Evolutionary conservation across 2,329 filamentous ascomycete genomes (phyloP).

Genomic region (Tolypocladium cylindrosporum): DNA sequence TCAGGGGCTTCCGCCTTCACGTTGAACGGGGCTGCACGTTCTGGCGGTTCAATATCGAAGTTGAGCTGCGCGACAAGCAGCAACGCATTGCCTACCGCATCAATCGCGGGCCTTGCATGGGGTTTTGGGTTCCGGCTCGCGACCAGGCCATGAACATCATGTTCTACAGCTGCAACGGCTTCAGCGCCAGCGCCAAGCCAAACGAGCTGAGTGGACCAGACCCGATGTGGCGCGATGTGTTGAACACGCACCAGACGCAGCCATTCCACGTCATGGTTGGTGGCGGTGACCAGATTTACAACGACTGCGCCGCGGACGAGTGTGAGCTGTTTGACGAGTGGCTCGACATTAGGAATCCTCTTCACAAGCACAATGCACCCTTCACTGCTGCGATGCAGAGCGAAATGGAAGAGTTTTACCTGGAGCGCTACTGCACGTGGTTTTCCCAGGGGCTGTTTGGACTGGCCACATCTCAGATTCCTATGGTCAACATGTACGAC

Average conservation of each 20-base stretch:
- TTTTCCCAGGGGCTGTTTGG: constrained; percentile 92
- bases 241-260: constrained; percentile 81
- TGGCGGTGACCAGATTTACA: constrained; percentile 95
- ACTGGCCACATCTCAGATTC: constrained; percentile 88
- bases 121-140: constrained; percentile 87
- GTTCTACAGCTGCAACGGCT: constrained; percentile 98
- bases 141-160: constrained; percentile 94
- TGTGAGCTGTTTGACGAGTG: constrained; percentile 73
- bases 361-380: constrained; percentile 67
- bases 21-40: constrained; percentile 83
- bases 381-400: constrained; percentile 77
- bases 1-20: constrained; percentile 73
- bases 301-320: constrained; percentile 70
- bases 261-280: constrained; percentile 99
- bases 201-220: constrained; percentile 84
- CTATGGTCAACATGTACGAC: constrained; percentile 97
- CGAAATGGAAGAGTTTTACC: constrained; percentile 80
- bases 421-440: constrained; percentile 85
- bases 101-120: constrained; percentile 78
- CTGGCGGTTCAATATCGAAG: constrained; percentile 92
- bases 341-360: constrained; percentile 69
- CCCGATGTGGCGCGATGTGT: constrained; percentile 90
- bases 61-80: constrained; percentile 71
- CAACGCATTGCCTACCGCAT: constrained; percentile 91
- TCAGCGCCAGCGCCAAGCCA: constrained; percentile 69